These are phyloP conservation scores for Mortierella claussenii DNA, from an alignment of 192 early-diverging fungal genomes.

Conservation along the genomic window DNA sequence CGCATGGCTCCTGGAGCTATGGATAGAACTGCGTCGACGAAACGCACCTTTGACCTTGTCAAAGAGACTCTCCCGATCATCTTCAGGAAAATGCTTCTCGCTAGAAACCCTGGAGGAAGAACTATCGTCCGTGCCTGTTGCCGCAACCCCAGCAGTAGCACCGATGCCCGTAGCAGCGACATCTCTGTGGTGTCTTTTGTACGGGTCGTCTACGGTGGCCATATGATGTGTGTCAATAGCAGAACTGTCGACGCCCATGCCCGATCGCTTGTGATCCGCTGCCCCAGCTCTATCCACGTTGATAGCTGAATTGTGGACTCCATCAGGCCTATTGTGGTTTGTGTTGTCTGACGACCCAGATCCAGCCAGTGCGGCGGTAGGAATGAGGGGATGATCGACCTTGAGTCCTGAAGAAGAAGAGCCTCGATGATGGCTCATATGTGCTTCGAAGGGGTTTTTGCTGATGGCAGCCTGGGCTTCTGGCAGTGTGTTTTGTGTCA, in stretches of 20 bases:
- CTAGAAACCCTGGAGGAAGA: background rate
- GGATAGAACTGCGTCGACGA: background rate
- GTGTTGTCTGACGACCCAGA: constrained; percentile 18
- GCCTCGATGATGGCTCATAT: constrained; percentile 6
- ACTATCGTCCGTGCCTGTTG: too few species aligned
- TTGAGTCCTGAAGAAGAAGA: constrained; percentile 2
- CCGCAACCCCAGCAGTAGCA: too few species aligned
- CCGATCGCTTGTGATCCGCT: constrained; percentile 3
- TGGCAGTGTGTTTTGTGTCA: background rate
- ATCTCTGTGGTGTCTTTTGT: too few species aligned
- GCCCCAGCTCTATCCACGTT: constrained; percentile 22
- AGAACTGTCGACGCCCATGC: constrained; percentile 23
- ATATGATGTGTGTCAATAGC: constrained; percentile 6
- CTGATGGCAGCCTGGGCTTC: constrained; percentile 2
- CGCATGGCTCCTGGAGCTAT: background rate
- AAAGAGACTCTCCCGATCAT: background rate
- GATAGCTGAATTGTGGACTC: constrained; percentile 14
- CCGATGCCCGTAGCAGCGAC: too few species aligned
- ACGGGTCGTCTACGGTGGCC: too few species aligned
- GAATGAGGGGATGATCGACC: constrained; percentile 14
- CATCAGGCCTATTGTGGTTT: constrained; percentile 10
- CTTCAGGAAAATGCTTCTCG: background rate
- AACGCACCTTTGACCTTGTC: constrained; percentile 16
- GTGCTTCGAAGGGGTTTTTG: constrained; percentile 3
- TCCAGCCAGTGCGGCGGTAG: constrained; percentile 11